Base-by-base conservation (phyloP, 768 basidiomycete species). In the Royoungia palumana region DNA sequence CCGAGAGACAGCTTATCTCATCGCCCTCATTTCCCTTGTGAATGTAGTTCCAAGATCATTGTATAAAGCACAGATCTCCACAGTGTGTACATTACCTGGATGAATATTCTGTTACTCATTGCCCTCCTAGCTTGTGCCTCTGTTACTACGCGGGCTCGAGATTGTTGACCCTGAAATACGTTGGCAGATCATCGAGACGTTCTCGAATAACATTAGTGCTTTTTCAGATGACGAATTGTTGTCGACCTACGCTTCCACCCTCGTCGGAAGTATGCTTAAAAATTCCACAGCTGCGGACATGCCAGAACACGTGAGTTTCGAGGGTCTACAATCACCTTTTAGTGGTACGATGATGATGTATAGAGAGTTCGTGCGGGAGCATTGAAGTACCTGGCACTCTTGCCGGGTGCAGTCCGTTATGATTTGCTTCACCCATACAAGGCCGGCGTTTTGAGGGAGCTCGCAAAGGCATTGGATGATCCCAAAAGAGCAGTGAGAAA, bases 401-500 rank as follows among this genome's bases (percentile, higher is more conserved):
- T 99, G 39, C 93, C 96, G 0, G 75, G 73, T 35, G 75, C 83
- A 28, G 80, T 97, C 41, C 82, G 87, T 28, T 95, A 92, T 64
- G 85, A 89, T 55, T 71, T 86, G 12, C 74, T 99, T 34, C 92
- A 95, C 61, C 85, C 89, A 1, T 77, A 81, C 60, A 97, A 92
- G 66, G 50, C 79, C 2, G 70, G 62, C 0, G 87, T 96, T 20
- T 65, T 97, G 43, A 82, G 82, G 32, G 83, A 86, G 51, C 74
- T 99, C 22, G 85, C 78, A 0, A 81, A 76, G 52, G 80, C 78
- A 5, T 67, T 98, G 40, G 96, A 98, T 63, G 96, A 98, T 70
- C 89, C 89, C n/a, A 87, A 85, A 63, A 75, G 88, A 50, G 69
- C 70, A 2, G 94, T 99, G 8, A 76, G 96, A 45, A 85, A 81